Percentiles rank a stretch among this genome's conserved stretches.
Evolutionary conservation across 208 protist species (phyloP).

Genomic region (Leishmania turanica): DNA sequence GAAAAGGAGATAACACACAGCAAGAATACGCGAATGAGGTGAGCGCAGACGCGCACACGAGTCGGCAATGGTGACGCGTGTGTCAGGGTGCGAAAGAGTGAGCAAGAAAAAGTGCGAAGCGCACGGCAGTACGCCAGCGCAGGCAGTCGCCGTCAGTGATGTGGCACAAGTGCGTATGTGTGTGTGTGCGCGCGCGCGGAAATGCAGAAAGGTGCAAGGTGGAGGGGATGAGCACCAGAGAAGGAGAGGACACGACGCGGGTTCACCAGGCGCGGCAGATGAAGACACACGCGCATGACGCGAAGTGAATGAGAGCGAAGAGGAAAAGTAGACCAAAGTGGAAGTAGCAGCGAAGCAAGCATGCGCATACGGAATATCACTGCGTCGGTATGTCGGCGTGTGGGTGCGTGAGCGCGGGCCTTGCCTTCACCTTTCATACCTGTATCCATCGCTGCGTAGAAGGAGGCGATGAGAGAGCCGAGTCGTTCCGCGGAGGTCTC

Average conservation of each 20-base stretch:
- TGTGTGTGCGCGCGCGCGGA: not conserved
- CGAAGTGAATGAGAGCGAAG: not conserved
- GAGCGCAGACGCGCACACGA: not conserved
- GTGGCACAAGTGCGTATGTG: not conserved
- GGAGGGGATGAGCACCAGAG: not conserved
- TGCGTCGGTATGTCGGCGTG: not conserved
- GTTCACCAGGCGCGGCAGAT: not conserved
- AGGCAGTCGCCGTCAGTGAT: not conserved
- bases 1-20: not conserved
- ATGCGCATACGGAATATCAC: not conserved
- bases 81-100: not conserved
- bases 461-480: not conserved
- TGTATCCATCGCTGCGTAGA: not conserved
- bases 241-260: not conserved
- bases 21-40: not conserved
- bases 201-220: not conserved
- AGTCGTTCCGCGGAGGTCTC: not conserved
- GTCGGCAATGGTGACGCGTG: not conserved
- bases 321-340: not conserved
- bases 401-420: not conserved
- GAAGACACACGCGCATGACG: not conserved
- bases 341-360: not conserved
- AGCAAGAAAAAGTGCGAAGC: not conserved
- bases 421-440: not conserved
- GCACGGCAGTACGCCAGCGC: not conserved